Evolutionary conservation across 768 basidiomycete genomes (phyloP), one percentile per base, ranked within the genome.

Genomic region (Dioszegia hungarica): DNA sequence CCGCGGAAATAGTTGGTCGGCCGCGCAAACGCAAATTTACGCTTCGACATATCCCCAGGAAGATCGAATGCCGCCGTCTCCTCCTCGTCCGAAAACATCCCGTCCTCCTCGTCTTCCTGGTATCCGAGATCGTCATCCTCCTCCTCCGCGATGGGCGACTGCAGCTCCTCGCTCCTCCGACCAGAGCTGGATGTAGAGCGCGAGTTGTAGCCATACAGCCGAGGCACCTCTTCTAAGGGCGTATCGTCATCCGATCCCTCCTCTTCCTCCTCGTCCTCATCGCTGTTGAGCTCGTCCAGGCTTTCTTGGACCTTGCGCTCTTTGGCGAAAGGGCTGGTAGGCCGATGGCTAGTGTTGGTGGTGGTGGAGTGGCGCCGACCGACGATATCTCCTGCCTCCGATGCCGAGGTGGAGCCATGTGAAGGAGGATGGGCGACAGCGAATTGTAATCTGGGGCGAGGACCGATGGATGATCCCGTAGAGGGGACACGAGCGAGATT

Each of bases 21-120:
- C 22, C 66, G 33, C n/a, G 68, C 68, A 49, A 70, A 70, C 3
- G 63, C 60, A 44, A 64, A 70, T 22, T 61, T 37, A 5, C 43
- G 36, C 31, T 54, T 45, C 29, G 10, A 22, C 24, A 33, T 28
- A 28, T 29, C 25, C n/a, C 39, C 36, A 22, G 54, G 46, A 5
- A 55, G 25, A 41, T 53, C 49, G 20, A 51, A 51, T 12, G 59
- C 56, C 5, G 39, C 49, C 2, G 55, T 51, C 22, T 62, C 58
- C 29, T 64, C 65, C 8, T 59, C 53, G 19, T 59, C 59, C 12
- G 60, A 63, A 9, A 47, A 54, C 52, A 54, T 53, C 20, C 62
- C 67, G 25, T 61, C 64, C 44, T 66, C 64, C 41, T 64, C 62
- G 40, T 69, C 67, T 56, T 69, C 67, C 33, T 63, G 56, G 44